Evolutionary conservation across 192 early-diverging fungal species (phyloP).

Genomic region (Mortierella hygrophila): DNA sequence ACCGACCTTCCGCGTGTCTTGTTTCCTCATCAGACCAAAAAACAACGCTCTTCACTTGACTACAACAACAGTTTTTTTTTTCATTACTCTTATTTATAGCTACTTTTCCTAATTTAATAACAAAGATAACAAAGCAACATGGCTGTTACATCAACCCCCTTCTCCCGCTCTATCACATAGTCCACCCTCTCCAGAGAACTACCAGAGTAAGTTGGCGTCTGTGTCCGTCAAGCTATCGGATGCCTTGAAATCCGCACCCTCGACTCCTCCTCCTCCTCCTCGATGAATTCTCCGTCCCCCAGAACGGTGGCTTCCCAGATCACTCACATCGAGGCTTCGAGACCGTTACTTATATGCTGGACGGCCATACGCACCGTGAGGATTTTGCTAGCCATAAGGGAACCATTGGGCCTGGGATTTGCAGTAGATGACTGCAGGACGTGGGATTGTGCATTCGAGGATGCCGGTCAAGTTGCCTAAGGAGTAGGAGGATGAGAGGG

Average conservation of each 20-base stretch:
- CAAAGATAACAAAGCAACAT: no score
- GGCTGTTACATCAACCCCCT: no score
- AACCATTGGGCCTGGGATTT: conserved; percentile 61
- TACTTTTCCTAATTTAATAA: no score
- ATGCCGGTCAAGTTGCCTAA: conserved; percentile 32
- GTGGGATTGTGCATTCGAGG: conserved; percentile 73
- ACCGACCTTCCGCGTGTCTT: no score
- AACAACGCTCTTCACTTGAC: no score
- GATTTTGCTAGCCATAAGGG: conserved; percentile 68
- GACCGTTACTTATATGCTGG: conserved; percentile 73
- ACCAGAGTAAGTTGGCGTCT: no score
- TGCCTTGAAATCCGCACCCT: not conserved
- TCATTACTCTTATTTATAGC: no score
- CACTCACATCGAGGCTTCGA: conserved; percentile 78
- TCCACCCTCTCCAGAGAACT: no score
- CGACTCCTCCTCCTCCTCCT: not conserved
- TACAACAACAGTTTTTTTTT: no score
- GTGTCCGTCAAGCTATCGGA: not conserved
- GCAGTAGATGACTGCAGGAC: conserved; percentile 80
- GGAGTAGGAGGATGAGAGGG: not conserved
- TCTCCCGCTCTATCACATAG: no score
- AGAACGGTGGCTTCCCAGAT: conserved; percentile 38
- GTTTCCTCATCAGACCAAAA: no score
- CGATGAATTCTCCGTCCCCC: not conserved
- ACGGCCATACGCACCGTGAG: conserved; percentile 65